A percentile compares a stretch with the other conserved stretches of the same genome.
Evolutionary conservation across 345 rosid species (phyloP).

Genomic region (Murraya paniculata): DNA sequence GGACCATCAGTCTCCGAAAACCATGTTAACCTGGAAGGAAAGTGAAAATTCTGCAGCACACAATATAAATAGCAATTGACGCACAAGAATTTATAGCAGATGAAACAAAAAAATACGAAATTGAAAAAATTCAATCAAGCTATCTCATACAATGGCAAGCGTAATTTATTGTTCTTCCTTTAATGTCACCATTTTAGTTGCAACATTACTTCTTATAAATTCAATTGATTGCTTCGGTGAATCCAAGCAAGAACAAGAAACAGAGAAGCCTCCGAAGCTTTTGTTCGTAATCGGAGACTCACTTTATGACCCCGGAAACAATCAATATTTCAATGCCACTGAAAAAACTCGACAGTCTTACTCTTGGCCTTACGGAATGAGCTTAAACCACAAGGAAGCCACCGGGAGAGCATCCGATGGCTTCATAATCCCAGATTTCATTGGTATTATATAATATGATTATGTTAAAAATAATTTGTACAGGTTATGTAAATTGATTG

Average conservation of each 20-base stretch:
- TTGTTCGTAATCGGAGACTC: slow-evolving; percentile 26
- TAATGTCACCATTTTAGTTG: background rate
- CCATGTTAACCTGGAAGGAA: background rate
- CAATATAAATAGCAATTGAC: background rate
- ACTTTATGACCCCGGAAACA: slow-evolving; percentile 23
- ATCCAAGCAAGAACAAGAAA: background rate
- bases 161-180: background rate
- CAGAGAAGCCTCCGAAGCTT: background rate
- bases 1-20: background rate
- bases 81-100: background rate
- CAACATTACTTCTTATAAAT: background rate
- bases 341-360: background rate
- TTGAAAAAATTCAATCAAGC: background rate
- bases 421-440: slow-evolving; percentile 21
- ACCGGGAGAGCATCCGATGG: slow-evolving; percentile 25
- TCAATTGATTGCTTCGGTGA: background rate
- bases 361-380: slow-evolving; percentile 19
- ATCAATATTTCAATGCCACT: background rate
- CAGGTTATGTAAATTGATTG: too few species aligned
- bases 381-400: slow-evolving; percentile 5
- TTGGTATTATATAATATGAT: background rate
- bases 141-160: background rate
- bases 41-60: background rate
- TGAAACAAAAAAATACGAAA: background rate
- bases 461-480: background rate